These are phyloP conservation scores for Boletellus sp. DNA, from an alignment of 768 basidiomycete genomes.

Conservation along the genomic window DNA sequence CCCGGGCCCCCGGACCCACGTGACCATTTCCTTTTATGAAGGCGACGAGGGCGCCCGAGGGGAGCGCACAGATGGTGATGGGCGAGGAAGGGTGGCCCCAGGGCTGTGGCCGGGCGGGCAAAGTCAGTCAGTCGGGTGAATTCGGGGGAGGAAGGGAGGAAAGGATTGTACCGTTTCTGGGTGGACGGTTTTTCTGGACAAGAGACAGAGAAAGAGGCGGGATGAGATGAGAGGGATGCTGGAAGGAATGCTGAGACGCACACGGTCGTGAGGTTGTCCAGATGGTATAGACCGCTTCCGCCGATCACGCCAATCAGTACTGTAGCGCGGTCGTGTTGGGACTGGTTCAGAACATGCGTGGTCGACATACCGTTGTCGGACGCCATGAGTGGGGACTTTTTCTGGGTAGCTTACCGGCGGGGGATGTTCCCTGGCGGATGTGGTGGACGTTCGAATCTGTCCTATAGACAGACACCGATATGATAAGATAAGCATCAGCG, in stretches of 20 bases:
- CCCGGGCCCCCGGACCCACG: no score
- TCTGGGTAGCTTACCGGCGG: no score
- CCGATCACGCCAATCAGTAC: constrained; percentile 88
- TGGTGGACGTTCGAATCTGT: no score
- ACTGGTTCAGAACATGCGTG: no score
- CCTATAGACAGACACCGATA: no score
- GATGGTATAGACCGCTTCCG: constrained; percentile 88
- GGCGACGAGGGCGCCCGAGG: constrained; percentile 75
- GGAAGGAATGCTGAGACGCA: constrained; percentile 38
- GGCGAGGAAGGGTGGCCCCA: constrained; percentile 93
- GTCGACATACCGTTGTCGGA: no score
- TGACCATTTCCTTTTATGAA: no score
- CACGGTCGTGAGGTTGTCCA: constrained; percentile 88
- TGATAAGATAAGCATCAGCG: no score
- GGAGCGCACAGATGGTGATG: constrained; percentile 86
- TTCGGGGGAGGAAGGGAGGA: not conserved
- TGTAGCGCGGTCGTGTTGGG: constrained; percentile 21
- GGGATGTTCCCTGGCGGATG: no score
- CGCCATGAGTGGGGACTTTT: no score
- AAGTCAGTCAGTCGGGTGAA: not conserved
- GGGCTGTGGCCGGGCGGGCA: constrained; percentile 67
- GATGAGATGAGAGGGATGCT: no score
- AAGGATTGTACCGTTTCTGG: constrained; percentile 66
- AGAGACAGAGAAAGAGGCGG: not conserved
- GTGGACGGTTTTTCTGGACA: constrained; percentile 63